A percentile compares a stretch with the other conserved stretches of the same genome.
These are phyloP conservation scores for Carpinus fangiana DNA, from an alignment of 306 rosid genomes.

Conservation along the genomic window DNA sequence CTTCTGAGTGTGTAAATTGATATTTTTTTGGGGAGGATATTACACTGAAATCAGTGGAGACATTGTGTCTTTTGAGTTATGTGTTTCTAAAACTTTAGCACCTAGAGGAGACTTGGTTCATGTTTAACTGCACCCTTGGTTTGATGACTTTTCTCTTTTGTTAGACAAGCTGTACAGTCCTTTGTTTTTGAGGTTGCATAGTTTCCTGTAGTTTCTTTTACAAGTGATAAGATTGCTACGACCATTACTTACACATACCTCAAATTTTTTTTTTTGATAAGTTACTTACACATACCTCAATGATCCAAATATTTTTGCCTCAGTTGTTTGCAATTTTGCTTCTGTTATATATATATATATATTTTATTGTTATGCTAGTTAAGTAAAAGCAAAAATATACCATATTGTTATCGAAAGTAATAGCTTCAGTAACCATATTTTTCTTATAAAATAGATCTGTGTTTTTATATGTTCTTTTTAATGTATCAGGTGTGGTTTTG, in stretches of 20 bases:
- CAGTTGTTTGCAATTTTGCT: background rate
- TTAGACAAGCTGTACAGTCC: no score
- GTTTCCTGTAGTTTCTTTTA: no score
- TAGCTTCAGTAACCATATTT: no score
- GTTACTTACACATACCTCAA: no score
- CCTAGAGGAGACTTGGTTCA: background rate
- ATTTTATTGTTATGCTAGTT: background rate
- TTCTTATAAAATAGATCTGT: background rate
- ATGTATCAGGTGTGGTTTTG: slow-evolving; percentile 62
- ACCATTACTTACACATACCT: no score
- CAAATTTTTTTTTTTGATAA: no score
- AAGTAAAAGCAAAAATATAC: background rate
- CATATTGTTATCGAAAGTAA: background rate
- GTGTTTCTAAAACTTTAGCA: background rate
- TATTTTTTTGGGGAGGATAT: background rate
- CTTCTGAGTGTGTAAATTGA: no score
- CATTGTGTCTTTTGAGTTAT: background rate
- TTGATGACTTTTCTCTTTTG: background rate
- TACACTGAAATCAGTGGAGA: background rate
- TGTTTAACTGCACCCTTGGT: background rate
- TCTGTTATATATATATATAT: background rate
- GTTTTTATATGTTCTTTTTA: slow-evolving; percentile 1
- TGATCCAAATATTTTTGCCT: background rate
- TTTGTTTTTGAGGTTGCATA: no score
- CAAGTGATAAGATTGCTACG: no score